Conservation (phyloP, 192 early-diverging fungal species). For the Backusella tuberculispora region DNA sequence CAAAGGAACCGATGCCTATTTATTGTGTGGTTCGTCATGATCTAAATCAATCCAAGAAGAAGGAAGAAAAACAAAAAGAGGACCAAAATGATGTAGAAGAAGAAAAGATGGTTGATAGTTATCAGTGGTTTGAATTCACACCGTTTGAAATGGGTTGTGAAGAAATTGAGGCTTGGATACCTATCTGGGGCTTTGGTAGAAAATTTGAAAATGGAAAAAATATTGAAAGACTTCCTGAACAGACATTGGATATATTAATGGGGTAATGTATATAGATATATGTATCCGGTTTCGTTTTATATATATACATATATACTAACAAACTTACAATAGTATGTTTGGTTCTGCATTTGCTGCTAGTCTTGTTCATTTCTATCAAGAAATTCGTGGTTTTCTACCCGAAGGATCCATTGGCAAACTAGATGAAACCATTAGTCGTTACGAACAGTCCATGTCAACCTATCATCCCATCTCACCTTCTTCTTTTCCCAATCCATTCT, state of each 20-base stretch:
- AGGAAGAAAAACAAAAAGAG: slow-evolving; percentile 18
- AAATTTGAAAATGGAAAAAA: slow-evolving; percentile 66
- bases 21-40: slow-evolving; percentile 77
- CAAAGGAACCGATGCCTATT: slow-evolving; percentile 72
- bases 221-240: slow-evolving; percentile 67
- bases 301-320: neutral
- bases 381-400: slow-evolving; percentile 48
- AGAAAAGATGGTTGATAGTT: slow-evolving; percentile 34
- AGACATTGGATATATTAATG: slow-evolving; percentile 64
- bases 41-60: slow-evolving; percentile 18
- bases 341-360: slow-evolving; percentile 59
- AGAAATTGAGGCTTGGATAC: slow-evolving; percentile 74
- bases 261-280: slow-evolving; percentile 45
- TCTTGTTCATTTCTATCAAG: slow-evolving; percentile 52
- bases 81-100: slow-evolving; percentile 42
- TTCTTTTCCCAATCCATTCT: slow-evolving; percentile 71
- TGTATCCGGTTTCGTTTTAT: neutral
- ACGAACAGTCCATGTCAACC: slow-evolving; percentile 53
- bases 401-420: slow-evolving; percentile 37
- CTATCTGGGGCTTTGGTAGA: slow-evolving; percentile 80
- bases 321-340: slow-evolving; percentile 33
- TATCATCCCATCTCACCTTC: slow-evolving; percentile 71
- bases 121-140: slow-evolving; percentile 85
- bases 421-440: slow-evolving; percentile 50
- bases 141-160: slow-evolving; percentile 82